A percentile compares a stretch with the other conserved stretches of the same genome.
Conservation (phyloP, 768 basidiomycete species). For the Rhodotorula sphaerocarpa region DNA sequence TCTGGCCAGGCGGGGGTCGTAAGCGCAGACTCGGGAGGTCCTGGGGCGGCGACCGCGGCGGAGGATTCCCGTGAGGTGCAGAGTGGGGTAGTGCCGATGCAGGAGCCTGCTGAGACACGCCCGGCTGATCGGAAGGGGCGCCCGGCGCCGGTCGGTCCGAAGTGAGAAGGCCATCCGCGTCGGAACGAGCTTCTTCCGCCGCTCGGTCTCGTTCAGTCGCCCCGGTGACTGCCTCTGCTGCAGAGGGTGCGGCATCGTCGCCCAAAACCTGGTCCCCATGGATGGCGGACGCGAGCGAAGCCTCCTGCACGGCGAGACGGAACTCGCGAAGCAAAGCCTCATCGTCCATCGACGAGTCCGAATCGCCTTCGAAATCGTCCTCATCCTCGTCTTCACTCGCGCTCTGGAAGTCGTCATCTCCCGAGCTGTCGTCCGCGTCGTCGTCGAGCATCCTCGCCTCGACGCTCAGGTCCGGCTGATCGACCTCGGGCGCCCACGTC, state of each 20-base stretch:
- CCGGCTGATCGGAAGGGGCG: not conserved
- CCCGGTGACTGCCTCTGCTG: too few species aligned
- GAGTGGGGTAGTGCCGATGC: not conserved
- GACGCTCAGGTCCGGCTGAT: not conserved
- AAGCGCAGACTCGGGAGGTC: not conserved
- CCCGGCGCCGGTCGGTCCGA: not conserved
- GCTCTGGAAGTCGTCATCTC: not conserved
- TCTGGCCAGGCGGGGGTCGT: not conserved
- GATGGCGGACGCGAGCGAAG: too few species aligned
- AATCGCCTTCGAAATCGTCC: not conserved
- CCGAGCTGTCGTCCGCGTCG: slow-evolving; percentile 4
- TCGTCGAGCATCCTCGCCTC: not conserved
- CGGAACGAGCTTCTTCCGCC: too few species aligned
- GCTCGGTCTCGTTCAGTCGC: too few species aligned
- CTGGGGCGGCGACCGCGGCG: not conserved
- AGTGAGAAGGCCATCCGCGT: too few species aligned
- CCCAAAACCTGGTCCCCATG: too few species aligned
- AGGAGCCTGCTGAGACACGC: too few species aligned
- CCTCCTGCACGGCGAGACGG: too few species aligned
- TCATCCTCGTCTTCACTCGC: not conserved
- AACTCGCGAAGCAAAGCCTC: not conserved
- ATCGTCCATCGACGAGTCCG: not conserved
- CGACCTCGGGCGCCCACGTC: slow-evolving; percentile 9
- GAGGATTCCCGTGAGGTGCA: not conserved
- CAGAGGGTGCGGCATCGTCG: too few species aligned